These are phyloP conservation scores for Aureobasidium sp. DNA, from an alignment of 2,329 filamentous ascomycete species.

Conservation along the genomic window DNA sequence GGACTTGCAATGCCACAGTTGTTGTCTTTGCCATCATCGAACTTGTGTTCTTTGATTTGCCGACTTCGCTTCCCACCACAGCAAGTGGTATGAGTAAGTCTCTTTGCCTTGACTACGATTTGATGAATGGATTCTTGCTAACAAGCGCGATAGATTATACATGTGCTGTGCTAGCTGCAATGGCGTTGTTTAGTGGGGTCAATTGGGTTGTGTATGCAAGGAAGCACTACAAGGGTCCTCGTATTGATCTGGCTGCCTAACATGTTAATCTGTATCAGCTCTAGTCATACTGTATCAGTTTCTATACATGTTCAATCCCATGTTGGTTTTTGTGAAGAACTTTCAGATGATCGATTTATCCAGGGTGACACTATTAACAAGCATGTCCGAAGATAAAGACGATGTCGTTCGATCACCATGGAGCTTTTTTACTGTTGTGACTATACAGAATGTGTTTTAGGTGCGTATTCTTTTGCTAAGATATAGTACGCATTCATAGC, in stretches of 20 bases:
- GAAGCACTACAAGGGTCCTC: slow-evolving; percentile 12
- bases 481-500: background rate
- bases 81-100: slow-evolving; percentile 15
- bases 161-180: slow-evolving; percentile 4
- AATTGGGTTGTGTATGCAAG: slow-evolving; percentile 3
- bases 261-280: too few species aligned
- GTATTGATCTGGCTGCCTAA: background rate
- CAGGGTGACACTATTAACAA: background rate
- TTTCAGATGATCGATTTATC: too few species aligned
- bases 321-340: too few species aligned
- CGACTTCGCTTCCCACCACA: background rate
- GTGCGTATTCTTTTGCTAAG: background rate
- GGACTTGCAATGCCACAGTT: slow-evolving; percentile 21
- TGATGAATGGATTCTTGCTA: too few species aligned
- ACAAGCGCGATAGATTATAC: slow-evolving; percentile 20
- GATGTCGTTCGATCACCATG: background rate
- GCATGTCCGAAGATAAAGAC: background rate
- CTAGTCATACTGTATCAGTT: too few species aligned
- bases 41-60: slow-evolving; percentile 25
- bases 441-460: background rate
- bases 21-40: slow-evolving; percentile 19
- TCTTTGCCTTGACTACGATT: too few species aligned
- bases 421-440: background rate
- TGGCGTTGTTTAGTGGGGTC: slow-evolving; percentile 11
- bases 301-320: too few species aligned